Evolutionary conservation across 768 basidiomycete species (phyloP), one percentile per base, ranked within the genome.

Genomic region (Astraeus odoratus): DNA sequence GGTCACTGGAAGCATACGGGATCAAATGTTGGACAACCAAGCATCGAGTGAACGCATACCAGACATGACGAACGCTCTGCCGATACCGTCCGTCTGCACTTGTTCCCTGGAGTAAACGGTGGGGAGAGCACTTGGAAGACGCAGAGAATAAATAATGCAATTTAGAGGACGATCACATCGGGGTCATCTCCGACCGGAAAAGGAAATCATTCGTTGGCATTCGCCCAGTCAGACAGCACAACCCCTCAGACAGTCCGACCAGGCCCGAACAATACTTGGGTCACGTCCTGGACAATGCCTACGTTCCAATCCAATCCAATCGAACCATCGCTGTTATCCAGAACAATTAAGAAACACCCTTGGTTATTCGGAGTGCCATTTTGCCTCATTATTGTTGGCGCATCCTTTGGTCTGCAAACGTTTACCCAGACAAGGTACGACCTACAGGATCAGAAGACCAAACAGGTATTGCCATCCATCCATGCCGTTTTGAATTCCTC

Each of bases 391-490:
- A 85, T 96, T 64, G 89, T 97, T 46, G 80, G 74, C 10, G 86
- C 90, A 1, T 92, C 88, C 15, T 97, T 85, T 59, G 91, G 81
- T 5, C 67, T 99, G 40, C 76, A 82, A 15, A 69, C 75, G 1
- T 80, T 99, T 58, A 93, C 93, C 0, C 88, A 92, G 63, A 94
- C 88, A 23, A 75, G 89, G 22, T 97, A 97, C 59, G 94, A 97
- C 61, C 62, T 88, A 50, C 86, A 94, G 24, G 81, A 86, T 59
- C 77, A 84, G 66, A 86, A 81, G 61, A 76, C 88, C 22, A 77
- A 79, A 53, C 75, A 79, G 68, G 84, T 84, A 48, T 16, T n/a
- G 10, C 12, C 15, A 8, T 10, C 3, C 12, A 18, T 10, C n/a
- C 13, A 20, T 0, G 20, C n/a, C 12, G 8, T 18, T 12, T 8